Conservation (phyloP, 2,329 filamentous ascomycete genomes). For the Macrophomina tecta region DNA sequence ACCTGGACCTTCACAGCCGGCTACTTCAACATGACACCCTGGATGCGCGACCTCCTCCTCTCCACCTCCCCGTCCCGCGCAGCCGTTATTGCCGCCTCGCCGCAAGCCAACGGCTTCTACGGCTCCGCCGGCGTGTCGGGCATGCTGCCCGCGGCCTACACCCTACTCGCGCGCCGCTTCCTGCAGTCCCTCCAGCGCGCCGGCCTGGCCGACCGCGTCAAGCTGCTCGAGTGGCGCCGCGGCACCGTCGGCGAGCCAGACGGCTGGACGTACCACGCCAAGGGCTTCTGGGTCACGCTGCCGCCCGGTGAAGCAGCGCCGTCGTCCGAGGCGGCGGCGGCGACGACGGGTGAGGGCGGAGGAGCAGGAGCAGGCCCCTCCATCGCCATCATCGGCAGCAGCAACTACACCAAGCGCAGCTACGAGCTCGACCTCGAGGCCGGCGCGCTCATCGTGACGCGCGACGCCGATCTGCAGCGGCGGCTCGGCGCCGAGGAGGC, state of each 20-base stretch:
- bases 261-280: slow-evolving; percentile 98
- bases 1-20: slow-evolving; percentile 97
- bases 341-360: slow-evolving; percentile 52
- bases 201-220: slow-evolving; percentile 64
- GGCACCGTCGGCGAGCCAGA: slow-evolving; percentile 80
- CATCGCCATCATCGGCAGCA: slow-evolving; percentile 85
- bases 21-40: slow-evolving; percentile 95
- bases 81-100: slow-evolving; percentile 89
- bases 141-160: slow-evolving; percentile 90
- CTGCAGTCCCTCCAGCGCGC: slow-evolving; percentile 66
- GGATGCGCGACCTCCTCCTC: slow-evolving; percentile 80
- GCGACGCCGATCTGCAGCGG: slow-evolving; percentile 72
- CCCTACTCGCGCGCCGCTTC: slow-evolving; percentile 82
- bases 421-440: slow-evolving; percentile 92
- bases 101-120: slow-evolving; percentile 95
- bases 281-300: slow-evolving; percentile 89
- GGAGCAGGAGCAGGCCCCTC: slow-evolving; percentile 60
- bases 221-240: slow-evolving; percentile 84
- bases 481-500: slow-evolving; percentile 79
- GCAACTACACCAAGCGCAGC: slow-evolving; percentile 93
- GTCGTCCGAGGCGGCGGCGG: slow-evolving; percentile 32
- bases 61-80: slow-evolving; percentile 72
- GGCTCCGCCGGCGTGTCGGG: slow-evolving; percentile 85
- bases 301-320: slow-evolving; percentile 48
- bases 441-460: slow-evolving; percentile 84